Evolutionary conservation across 768 basidiomycete genomes (phyloP).

Genomic region (Artomyces pyxidatus): DNA sequence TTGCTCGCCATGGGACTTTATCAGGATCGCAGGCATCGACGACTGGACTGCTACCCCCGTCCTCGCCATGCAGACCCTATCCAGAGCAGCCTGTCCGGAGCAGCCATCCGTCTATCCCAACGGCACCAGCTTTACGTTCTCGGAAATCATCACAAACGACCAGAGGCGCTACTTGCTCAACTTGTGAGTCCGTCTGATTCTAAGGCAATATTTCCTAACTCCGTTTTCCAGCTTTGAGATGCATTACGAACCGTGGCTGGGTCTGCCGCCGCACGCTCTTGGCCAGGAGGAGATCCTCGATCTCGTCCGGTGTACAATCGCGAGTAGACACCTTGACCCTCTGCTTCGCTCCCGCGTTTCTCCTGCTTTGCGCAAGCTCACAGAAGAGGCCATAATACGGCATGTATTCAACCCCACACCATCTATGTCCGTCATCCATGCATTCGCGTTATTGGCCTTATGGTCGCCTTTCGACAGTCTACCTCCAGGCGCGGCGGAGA

Average conservation of each 20-base stretch:
- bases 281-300: conserved; percentile 29
- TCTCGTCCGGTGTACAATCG: conserved; percentile 38
- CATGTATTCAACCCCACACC: conserved; percentile 36
- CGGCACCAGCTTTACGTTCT: conserved; percentile 8
- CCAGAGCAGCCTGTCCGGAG: conserved; percentile 18
- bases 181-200: conserved; percentile 5
- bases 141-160: conserved; percentile 6
- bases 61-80: conserved; percentile 36
- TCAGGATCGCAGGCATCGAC: conserved; percentile 28
- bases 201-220: background rate
- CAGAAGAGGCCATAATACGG: conserved; percentile 30
- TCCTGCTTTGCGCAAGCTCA: conserved; percentile 33
- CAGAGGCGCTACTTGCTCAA: conserved; percentile 8
- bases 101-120: conserved; percentile 20
- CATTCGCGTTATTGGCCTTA: conserved; percentile 34
- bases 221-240: conserved; percentile 30
- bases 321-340: conserved; percentile 35
- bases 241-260: conserved; percentile 37
- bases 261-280: conserved; percentile 26
- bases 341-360: conserved; percentile 27
- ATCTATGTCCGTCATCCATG: conserved; percentile 32
- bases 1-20: conserved; percentile 30
- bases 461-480: conserved; percentile 34
- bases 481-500: conserved; percentile 19
- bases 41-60: conserved; percentile 40